Percentiles rank a stretch among this genome's conserved stretches.
Conservation (phyloP, 306 rosid genomes). For the Gleditsia sinensis region DNA sequence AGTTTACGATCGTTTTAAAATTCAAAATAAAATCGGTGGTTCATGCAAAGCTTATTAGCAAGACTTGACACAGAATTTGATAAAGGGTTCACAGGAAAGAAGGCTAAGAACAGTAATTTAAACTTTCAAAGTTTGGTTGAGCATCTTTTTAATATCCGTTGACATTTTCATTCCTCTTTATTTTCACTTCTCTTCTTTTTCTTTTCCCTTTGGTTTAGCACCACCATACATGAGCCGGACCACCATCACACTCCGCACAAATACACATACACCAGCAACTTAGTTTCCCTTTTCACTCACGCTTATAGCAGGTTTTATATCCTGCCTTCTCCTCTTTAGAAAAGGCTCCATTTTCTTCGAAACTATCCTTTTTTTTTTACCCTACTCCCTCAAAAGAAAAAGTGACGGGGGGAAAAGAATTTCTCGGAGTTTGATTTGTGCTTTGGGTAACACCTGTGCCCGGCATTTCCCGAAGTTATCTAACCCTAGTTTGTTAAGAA, state of each 20-base stretch:
- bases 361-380: constrained; percentile 34
- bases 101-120: constrained; percentile 50
- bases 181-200: constrained; percentile 32
- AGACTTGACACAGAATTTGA: constrained; percentile 75
- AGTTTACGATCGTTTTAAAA: constrained; percentile 11
- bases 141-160: constrained; percentile 73
- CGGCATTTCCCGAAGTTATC: constrained; percentile 30
- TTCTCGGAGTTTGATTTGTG: constrained; percentile 58
- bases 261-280: constrained; percentile 53
- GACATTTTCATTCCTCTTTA: constrained; percentile 61
- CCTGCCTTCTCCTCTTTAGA: constrained; percentile 51
- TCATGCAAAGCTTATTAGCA: constrained; percentile 2
- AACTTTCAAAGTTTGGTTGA: constrained; percentile 53
- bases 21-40: not conserved
- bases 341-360: constrained; percentile 60
- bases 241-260: constrained; percentile 86
- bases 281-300: constrained; percentile 72
- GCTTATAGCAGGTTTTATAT: constrained; percentile 60
- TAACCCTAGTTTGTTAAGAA: constrained; percentile 24
- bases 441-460: constrained; percentile 34
- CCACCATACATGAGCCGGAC: constrained; percentile 66
- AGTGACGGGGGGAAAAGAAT: constrained; percentile 58
- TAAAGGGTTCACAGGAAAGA: constrained; percentile 68
- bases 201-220: constrained; percentile 50
- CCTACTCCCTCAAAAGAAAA: constrained; percentile 45